Conservation (phyloP, 106 monocot genomes). For the Dendrobium chrysotoxum region DNA sequence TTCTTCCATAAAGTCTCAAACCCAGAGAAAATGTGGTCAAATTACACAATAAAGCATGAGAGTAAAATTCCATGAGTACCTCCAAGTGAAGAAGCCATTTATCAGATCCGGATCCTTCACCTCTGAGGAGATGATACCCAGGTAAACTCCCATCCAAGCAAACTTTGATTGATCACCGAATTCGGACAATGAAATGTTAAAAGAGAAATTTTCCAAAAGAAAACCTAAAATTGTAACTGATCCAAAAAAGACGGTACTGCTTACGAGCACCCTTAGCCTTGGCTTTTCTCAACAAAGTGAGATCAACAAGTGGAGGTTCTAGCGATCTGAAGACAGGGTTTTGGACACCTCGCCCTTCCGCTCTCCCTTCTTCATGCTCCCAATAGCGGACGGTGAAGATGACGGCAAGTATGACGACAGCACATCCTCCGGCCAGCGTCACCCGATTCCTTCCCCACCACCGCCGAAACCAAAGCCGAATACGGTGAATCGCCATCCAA, state of each 20-base stretch:
- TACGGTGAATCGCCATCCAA: slow-evolving; percentile 11
- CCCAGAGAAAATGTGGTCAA: neutral
- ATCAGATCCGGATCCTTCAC: slow-evolving; percentile 48
- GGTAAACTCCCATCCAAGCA: slow-evolving; percentile 89
- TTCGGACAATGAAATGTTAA: neutral
- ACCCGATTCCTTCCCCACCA: slow-evolving; percentile 3
- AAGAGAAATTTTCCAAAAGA: neutral
- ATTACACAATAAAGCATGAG: neutral
- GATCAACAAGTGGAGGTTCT: slow-evolving; percentile 34
- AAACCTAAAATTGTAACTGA: neutral
- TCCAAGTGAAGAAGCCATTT: slow-evolving; percentile 80
- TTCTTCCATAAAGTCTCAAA: neutral
- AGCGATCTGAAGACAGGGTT: neutral
- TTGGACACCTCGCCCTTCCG: neutral
- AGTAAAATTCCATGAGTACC: slow-evolving; percentile 20
- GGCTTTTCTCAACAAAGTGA: slow-evolving; percentile 52
- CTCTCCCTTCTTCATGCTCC: neutral
- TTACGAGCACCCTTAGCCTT: slow-evolving; percentile 53
- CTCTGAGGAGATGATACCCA: slow-evolving; percentile 62
- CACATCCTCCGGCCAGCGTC: slow-evolving; percentile 4
- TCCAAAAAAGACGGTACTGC: neutral
- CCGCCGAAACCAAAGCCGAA: slow-evolving; percentile 25
- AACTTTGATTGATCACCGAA: slow-evolving; percentile 37
- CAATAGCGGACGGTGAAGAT: slow-evolving; percentile 16
- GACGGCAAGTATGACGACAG: slow-evolving; percentile 12